phyloP scores from a whole-genome alignment of 306 rosid genomes.

The Benincasa hispida region DNA sequence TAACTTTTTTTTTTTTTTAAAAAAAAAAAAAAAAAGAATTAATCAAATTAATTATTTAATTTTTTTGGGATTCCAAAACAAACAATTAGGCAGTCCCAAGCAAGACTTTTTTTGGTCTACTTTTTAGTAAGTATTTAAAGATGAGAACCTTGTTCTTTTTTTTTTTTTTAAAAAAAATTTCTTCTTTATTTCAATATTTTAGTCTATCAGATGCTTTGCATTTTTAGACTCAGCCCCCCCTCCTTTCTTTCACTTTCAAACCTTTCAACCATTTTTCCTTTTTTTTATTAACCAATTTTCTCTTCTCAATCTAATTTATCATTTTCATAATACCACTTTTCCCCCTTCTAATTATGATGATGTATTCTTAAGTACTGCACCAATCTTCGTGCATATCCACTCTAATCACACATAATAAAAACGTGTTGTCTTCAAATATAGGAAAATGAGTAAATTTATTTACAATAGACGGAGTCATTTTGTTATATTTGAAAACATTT shows the following conservation, averaged over 20 bases:
- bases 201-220: background rate
- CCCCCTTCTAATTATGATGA: background rate
- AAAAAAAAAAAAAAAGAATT: too few species aligned
- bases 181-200: background rate
- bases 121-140: conserved; percentile 12
- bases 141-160: conserved; percentile 25
- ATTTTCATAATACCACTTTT: background rate
- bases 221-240: background rate
- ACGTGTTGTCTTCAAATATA: too few species aligned
- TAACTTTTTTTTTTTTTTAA: background rate
- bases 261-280: background rate
- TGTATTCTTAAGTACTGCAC: background rate
- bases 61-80: conserved; percentile 1
- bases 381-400: too few species aligned
- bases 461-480: too few species aligned
- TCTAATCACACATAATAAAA: too few species aligned
- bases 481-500: too few species aligned
- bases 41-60: background rate
- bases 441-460: too few species aligned
- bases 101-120: background rate
- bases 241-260: too few species aligned
- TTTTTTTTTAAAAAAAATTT: background rate
- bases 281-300: background rate
- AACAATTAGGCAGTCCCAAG: conserved; percentile 8
- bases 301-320: background rate